phyloP scores from a whole-genome alignment of 768 basidiomycete genomes.

The Lepiota subincarnata region DNA sequence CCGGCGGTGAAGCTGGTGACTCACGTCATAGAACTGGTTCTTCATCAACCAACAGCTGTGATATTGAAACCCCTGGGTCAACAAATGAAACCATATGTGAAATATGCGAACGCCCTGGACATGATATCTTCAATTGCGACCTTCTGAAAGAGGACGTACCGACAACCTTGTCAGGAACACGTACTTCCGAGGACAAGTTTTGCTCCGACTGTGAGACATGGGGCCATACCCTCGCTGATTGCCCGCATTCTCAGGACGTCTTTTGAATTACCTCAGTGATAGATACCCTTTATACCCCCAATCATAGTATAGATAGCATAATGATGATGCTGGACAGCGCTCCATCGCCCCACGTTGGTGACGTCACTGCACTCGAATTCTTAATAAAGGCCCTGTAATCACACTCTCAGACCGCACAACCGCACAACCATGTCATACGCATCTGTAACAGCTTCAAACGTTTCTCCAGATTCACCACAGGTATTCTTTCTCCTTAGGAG shows the following conservation, averaged over 20 bases:
- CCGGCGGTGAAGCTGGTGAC: slow-evolving; percentile 33
- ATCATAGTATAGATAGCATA: slow-evolving; percentile 16
- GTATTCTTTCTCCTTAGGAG: neutral
- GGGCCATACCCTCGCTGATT: slow-evolving; percentile 73
- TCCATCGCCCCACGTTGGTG: neutral
- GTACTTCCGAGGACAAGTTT: slow-evolving; percentile 37
- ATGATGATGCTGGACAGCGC: neutral
- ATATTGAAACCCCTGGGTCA: slow-evolving; percentile 15
- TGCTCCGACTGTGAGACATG: slow-evolving; percentile 85
- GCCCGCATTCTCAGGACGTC: slow-evolving; percentile 83
- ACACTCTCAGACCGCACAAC: neutral
- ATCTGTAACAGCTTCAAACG: slow-evolving; percentile 56
- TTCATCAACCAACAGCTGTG: slow-evolving; percentile 23
- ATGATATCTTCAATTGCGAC: slow-evolving; percentile 84
- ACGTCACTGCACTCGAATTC: neutral
- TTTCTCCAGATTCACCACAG: slow-evolving; percentile 28
- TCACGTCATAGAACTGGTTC: slow-evolving; percentile 24
- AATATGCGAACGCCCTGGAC: slow-evolving; percentile 80
- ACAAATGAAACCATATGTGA: slow-evolving; percentile 57
- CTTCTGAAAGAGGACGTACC: slow-evolving; percentile 57
- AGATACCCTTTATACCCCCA: slow-evolving; percentile 21
- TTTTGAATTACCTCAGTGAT: slow-evolving; percentile 45
- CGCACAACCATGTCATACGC: slow-evolving; percentile 66
- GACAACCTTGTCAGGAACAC: slow-evolving; percentile 19
- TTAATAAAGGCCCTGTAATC: neutral